phyloP scores from a whole-genome alignment of 495 filamentous ascomycete genomes.

The Schizothecium vesticola region DNA sequence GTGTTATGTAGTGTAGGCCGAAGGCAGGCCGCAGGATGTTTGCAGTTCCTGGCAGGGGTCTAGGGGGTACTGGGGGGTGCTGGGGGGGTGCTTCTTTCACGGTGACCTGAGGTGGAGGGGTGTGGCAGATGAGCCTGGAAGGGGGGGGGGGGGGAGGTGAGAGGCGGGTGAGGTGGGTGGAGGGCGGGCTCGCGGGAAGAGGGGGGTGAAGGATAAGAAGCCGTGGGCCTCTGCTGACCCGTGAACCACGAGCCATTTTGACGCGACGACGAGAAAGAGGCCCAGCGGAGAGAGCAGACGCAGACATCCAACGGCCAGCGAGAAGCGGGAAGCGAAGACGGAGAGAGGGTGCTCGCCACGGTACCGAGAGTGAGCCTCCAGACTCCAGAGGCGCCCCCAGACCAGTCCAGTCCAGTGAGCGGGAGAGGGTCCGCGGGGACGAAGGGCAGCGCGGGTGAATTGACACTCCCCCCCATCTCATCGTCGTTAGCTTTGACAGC shows the following conservation, averaged over 20 bases:
- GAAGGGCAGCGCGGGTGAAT: not conserved
- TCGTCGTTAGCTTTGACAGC: slow-evolving; percentile 1
- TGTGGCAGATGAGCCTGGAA: slow-evolving; percentile 11
- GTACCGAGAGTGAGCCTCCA: not conserved
- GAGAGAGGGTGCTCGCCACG: not conserved
- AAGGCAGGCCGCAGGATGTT: slow-evolving; percentile 20
- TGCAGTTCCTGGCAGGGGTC: slow-evolving; percentile 27
- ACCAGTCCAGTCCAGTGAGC: not conserved
- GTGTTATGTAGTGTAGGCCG: slow-evolving; percentile 17
- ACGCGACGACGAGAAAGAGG: not conserved
- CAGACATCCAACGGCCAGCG: not conserved
- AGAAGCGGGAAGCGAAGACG: not conserved
- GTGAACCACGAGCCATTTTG: not conserved
- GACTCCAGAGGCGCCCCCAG: not conserved
- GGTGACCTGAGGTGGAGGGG: slow-evolving; percentile 13
- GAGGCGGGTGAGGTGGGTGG: slow-evolving; percentile 5
- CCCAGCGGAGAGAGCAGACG: not conserved
- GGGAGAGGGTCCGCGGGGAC: too few species aligned
- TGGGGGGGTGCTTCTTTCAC: not conserved
- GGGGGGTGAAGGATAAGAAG: not conserved
- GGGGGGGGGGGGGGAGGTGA: slow-evolving; percentile 8
- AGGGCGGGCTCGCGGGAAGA: slow-evolving; percentile 4
- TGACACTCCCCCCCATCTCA: not conserved
- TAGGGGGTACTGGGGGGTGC: slow-evolving; percentile 16
- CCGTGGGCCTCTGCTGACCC: not conserved